Evolutionary conservation across 306 rosid genomes (phyloP), one percentile per base, ranked within the genome.

Genomic region (Fragaria iinumae): DNA sequence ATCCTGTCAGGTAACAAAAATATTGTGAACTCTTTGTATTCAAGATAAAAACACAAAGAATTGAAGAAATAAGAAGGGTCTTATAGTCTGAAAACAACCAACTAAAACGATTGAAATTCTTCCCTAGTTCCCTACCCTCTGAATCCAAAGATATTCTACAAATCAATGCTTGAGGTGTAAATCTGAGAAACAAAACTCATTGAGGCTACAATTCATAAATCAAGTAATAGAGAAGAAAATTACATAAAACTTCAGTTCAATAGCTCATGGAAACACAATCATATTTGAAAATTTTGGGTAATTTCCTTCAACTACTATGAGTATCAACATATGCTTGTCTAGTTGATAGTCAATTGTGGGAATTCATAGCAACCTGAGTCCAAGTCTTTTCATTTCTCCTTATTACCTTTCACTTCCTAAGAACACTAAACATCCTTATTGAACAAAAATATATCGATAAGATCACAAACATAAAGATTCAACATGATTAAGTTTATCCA

Each of bases 1-100:
- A 72, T 92, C 98, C 98, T 95, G 93, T 34, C 80, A 84, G 39
- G 41, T 74, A 62, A 21, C 3, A 75, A 45, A 47, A 11, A 2
- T 48, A 43, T 65, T 11, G 77, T 75, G 14, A 75, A 36, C 69
- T 56, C 10, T 18, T 56, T 44, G 21, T 66, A 13, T n/a, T 53
- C 14, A 38, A 36, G 38, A 18, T 16, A 49, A 41, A 38, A 50
- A 6, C 41, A 62, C 2, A 11, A 32, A 32, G 68, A 34, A 16
- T 16, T 32, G 43, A 32, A 32, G 68, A 34, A 5, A 63, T 63
- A 32, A 13, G 34, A 63, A 63, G 32, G 4, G 43, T 32, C 43
- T 7, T 63, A 16, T 29, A 16, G 43, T 32, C 68, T 63, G 68
- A 12, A 29, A 60, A 29, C 17, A 63, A 27, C 67, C 20, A 29